Conservation (phyloP, 768 basidiomycete species). For the Lentinula aciculospora region DNA sequence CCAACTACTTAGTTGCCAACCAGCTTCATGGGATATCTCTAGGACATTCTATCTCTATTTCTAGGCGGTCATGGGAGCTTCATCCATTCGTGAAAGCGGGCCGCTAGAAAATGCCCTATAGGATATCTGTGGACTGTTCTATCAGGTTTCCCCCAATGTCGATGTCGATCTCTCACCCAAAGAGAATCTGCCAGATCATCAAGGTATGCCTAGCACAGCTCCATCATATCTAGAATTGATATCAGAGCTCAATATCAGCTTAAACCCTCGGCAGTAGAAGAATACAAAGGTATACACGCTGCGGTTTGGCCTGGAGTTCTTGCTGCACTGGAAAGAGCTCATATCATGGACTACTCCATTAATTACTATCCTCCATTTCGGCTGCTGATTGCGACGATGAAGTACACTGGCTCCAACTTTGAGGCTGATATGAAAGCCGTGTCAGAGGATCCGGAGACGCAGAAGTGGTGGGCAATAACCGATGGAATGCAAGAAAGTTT, state of each 20-base stretch:
- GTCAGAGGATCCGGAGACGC: constrained; percentile 63
- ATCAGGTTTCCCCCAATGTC: too few relatives aligned
- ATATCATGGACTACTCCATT: constrained; percentile 75
- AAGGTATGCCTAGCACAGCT: constrained; percentile 37
- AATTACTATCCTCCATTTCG: constrained; percentile 56
- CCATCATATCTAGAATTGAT: neutral
- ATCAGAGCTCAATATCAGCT: constrained; percentile 29
- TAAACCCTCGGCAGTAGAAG: constrained; percentile 42
- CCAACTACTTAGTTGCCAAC: too few relatives aligned
- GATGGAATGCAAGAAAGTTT: constrained; percentile 78
- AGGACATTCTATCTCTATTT: too few relatives aligned
- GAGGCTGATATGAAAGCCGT: constrained; percentile 61
- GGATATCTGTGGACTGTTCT: too few relatives aligned
- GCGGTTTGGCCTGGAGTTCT: constrained; percentile 7
- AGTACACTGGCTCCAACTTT: constrained; percentile 64
- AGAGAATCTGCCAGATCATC: constrained; percentile 70
- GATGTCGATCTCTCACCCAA: constrained; percentile 28
- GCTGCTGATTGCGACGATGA: constrained; percentile 76
- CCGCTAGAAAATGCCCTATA: too few relatives aligned
- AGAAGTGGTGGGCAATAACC: constrained; percentile 71
- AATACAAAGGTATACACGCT: constrained; percentile 29
- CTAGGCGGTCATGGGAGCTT: neutral
- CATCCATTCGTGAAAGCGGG: too few relatives aligned
- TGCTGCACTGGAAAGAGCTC: constrained; percentile 33
- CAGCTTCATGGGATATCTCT: neutral